Evolutionary conservation across 495 filamentous ascomycete genomes (phyloP).

Genomic region (Aspergillus heteromorphus): DNA sequence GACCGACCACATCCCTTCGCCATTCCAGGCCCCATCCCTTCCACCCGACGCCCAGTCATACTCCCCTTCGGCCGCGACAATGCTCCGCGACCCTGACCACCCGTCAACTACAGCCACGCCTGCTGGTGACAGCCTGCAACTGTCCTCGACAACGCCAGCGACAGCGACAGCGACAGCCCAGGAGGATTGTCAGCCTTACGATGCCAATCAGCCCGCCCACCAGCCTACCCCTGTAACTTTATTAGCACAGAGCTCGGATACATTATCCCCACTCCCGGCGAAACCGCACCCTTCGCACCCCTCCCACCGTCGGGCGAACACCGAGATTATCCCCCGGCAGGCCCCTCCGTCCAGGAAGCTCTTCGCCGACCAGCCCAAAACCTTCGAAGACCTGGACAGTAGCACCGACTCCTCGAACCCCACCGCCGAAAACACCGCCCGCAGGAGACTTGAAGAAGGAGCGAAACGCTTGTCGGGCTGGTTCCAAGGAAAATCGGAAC

Average conservation of each 20-base stretch:
- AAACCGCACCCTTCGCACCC: constrained; percentile 19
- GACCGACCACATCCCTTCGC: constrained; percentile 12
- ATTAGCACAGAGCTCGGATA: constrained; percentile 16
- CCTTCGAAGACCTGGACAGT: constrained; percentile 19
- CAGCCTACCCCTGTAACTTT: constrained; percentile 12
- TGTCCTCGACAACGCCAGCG: constrained; percentile 6
- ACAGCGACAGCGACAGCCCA: constrained; percentile 7
- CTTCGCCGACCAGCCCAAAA: constrained; percentile 19
- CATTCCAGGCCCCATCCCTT: constrained; percentile 17
- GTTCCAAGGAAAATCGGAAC: constrained; percentile 49
- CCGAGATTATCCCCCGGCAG: constrained; percentile 31
- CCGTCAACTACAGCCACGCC: constrained; percentile 17
- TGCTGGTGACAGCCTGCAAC: constrained; percentile 9
- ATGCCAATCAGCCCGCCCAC: constrained; percentile 13
- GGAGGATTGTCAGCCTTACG: constrained; percentile 9
- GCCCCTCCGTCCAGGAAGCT: constrained; percentile 18
- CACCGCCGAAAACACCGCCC: constrained; percentile 29
- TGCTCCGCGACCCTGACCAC: constrained; percentile 15
- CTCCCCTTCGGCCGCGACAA: constrained; percentile 13
- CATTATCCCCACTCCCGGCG: constrained; percentile 9
- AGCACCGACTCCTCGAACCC: constrained; percentile 12
- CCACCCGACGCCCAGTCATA: constrained; percentile 14
- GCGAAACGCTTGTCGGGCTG: constrained; percentile 41
- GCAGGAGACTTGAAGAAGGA: constrained; percentile 39
- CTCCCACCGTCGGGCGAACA: constrained; percentile 40